Evolutionary conservation across 169 alveolate species (phyloP).

Genomic region (Babesia ovata): DNA sequence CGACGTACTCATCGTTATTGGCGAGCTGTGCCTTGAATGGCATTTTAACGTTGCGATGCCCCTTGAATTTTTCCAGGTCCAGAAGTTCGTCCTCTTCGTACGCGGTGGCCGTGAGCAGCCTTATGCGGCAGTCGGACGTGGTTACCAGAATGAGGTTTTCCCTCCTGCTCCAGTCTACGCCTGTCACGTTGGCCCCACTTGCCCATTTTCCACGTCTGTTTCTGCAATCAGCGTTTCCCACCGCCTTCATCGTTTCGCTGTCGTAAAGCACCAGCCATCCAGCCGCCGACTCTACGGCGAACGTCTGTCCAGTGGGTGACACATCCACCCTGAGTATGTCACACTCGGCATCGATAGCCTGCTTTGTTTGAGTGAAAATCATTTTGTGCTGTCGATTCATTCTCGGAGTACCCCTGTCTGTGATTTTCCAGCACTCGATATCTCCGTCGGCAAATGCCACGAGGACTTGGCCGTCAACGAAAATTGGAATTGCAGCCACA

Average conservation of each 20-base stretch:
- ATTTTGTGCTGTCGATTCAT: not conserved
- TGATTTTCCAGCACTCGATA: conserved; percentile 20
- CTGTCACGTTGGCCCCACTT: conserved; percentile 41
- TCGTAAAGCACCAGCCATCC: conserved; percentile 49
- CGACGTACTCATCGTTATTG: conserved; percentile 39
- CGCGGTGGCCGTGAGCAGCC: conserved; percentile 26
- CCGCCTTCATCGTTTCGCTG: not conserved
- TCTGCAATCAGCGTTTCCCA: conserved; percentile 46
- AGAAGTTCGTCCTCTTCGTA: conserved; percentile 13
- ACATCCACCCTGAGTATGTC: conserved; percentile 3
- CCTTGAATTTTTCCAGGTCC: conserved; percentile 50
- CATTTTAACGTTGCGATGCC: conserved; percentile 23
- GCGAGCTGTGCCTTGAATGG: conserved; percentile 31
- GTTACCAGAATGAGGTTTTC: conserved; percentile 53
- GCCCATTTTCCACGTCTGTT: conserved; percentile 25
- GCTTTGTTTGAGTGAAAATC: not conserved
- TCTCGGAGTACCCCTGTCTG: not conserved
- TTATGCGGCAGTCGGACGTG: conserved; percentile 49
- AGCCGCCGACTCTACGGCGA: conserved; percentile 23
- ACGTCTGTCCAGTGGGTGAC: conserved; percentile 42
- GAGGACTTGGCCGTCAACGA: not conserved
- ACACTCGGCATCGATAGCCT: not conserved
- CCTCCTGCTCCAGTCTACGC: conserved; percentile 45
- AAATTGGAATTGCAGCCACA: conserved; percentile 3
- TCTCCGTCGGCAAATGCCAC: conserved; percentile 33